Conservation (phyloP, 495 filamentous ascomycete genomes). For the Penicillium manginii region DNA sequence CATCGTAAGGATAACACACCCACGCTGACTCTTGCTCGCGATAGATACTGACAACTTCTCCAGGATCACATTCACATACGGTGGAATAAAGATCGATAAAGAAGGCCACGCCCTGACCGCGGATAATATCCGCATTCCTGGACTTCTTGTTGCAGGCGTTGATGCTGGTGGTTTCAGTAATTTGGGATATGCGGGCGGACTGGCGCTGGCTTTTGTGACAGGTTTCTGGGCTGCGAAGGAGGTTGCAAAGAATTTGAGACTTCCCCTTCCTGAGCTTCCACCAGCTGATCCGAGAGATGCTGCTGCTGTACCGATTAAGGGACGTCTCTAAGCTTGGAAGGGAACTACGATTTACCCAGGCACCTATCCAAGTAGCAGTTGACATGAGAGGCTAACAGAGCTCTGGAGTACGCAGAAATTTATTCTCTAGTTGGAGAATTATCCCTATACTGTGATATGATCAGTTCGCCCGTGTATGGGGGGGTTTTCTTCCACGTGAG, state of each 20-base stretch:
- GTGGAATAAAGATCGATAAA: constrained; percentile 26
- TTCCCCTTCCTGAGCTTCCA: constrained; percentile 26
- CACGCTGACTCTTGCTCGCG: neutral
- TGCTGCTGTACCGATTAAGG: constrained; percentile 2
- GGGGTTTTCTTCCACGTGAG: too few relatives aligned
- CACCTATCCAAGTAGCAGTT: too few relatives aligned
- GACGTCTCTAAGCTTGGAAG: constrained; percentile 8
- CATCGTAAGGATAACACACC: constrained; percentile 22
- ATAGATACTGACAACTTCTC: neutral
- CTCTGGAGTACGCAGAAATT: too few relatives aligned
- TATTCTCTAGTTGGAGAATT: too few relatives aligned
- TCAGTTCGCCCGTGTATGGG: too few relatives aligned
- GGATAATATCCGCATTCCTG: constrained; percentile 23
- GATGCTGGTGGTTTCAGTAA: constrained; percentile 34
- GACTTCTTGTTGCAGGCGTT: constrained; percentile 28
- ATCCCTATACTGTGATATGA: too few relatives aligned
- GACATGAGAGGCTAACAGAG: too few relatives aligned
- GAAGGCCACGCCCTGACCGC: constrained; percentile 26
- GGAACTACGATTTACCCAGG: too few relatives aligned
- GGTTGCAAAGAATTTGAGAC: constrained; percentile 17
- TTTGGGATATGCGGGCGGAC: constrained; percentile 28
- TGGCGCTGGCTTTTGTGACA: constrained; percentile 31
- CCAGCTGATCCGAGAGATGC: constrained; percentile 21
- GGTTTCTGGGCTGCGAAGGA: constrained; percentile 29
- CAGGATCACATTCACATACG: constrained; percentile 35